These are phyloP conservation scores for Penicillium dipodomyicola DNA, from an alignment of 495 filamentous ascomycete species.

Conservation along the genomic window DNA sequence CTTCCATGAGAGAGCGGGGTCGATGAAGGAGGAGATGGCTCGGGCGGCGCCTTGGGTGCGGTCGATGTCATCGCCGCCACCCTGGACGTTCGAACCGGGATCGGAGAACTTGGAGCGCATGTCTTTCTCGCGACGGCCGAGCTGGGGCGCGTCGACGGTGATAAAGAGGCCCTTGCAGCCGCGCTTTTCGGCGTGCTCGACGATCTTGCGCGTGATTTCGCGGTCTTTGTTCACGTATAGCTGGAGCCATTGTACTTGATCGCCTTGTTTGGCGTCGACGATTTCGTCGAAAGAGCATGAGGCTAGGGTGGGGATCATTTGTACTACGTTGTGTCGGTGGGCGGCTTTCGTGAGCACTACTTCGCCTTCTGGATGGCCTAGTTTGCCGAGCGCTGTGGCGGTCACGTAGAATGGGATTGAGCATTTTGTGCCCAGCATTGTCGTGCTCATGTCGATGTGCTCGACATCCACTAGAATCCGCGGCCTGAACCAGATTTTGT, in stretches of 20 bases:
- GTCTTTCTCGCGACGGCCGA: slow-evolving; percentile 90
- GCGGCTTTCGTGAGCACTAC: slow-evolving; percentile 85
- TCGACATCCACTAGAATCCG: slow-evolving; percentile 82
- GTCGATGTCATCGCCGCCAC: slow-evolving; percentile 64
- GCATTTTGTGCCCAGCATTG: slow-evolving; percentile 83
- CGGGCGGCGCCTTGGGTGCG: slow-evolving; percentile 87
- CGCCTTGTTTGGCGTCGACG: slow-evolving; percentile 73
- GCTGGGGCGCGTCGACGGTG: slow-evolving; percentile 95
- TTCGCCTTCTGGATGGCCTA: slow-evolving; percentile 86
- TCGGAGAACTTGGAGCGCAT: slow-evolving; percentile 95
- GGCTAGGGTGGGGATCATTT: slow-evolving; percentile 98
- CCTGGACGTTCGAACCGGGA: slow-evolving; percentile 79
- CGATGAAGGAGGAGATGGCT: slow-evolving; percentile 93
- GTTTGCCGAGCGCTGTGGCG: slow-evolving; percentile 87
- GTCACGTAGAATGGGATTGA: slow-evolving; percentile 89
- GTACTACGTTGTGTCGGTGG: slow-evolving; percentile 78
- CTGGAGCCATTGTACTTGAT: slow-evolving; percentile 94
- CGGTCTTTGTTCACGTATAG: slow-evolving; percentile 98
- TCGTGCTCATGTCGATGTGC: slow-evolving; percentile 78
- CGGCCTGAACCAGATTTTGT: slow-evolving; percentile 97
- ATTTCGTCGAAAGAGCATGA: slow-evolving; percentile 98
- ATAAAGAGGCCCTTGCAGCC: slow-evolving; percentile 98
- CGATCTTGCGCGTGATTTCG: slow-evolving; percentile 82
- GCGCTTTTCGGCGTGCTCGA: slow-evolving; percentile 84
- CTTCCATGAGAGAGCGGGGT: slow-evolving; percentile 84